Percentiles rank a stretch among this genome's conserved stretches.
These are phyloP conservation scores for Hygrophila difformis DNA, from an alignment of 257 asterid species.

Conservation along the genomic window DNA sequence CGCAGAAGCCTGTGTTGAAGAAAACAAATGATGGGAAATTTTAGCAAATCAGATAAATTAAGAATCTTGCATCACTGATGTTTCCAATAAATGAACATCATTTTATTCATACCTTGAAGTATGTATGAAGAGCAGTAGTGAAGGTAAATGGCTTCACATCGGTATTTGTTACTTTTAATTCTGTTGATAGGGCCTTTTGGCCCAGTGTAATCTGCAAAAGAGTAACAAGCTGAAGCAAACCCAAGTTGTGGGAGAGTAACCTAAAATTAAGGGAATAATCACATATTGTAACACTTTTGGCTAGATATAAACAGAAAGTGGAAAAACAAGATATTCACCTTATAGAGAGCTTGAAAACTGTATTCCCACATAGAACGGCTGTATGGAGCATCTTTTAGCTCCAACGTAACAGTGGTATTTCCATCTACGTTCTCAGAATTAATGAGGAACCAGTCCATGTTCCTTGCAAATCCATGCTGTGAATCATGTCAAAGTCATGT, in stretches of 20 bases:
- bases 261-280: too few species aligned
- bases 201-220: constrained; percentile 61
- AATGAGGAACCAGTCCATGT: constrained; percentile 63
- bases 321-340: constrained; percentile 31
- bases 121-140: constrained; percentile 85
- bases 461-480: constrained; percentile 99
- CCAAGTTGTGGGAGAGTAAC: too few species aligned
- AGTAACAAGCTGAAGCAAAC: constrained; percentile 12
- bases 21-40: constrained; percentile 3
- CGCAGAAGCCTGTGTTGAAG: constrained; percentile 61
- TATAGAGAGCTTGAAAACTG: constrained; percentile 78
- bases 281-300: too few species aligned
- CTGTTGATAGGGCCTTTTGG: constrained; percentile 64
- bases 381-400: constrained; percentile 84
- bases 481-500: constrained; percentile 18
- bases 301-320: too few species aligned
- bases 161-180: constrained; percentile 63
- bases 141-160: constrained; percentile 83
- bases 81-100: not conserved
- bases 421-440: constrained; percentile 66
- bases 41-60: not conserved
- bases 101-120: constrained; percentile 57
- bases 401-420: constrained; percentile 65
- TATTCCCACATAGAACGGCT: constrained; percentile 97
- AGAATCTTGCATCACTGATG: not conserved